Evolutionary conservation across 1,284 basidiomycete genomes (phyloP).

Genomic region (Ganoderma resinaceum): DNA sequence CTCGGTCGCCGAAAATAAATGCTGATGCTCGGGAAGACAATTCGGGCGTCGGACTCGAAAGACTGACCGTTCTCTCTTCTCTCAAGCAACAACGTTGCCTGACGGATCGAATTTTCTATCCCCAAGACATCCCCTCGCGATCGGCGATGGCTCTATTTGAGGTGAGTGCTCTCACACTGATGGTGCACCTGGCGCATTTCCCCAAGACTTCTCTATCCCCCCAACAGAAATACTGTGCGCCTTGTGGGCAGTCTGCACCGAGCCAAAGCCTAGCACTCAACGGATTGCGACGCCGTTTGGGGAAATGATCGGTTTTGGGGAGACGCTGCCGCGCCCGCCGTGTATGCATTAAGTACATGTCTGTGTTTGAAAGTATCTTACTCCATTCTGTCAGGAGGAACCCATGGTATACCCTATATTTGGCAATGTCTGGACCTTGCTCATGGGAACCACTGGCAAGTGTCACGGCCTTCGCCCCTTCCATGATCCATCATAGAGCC

Average conservation of each 20-base stretch:
- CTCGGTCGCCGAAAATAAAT: background rate
- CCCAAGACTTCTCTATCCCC: background rate
- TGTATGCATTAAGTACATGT: background rate
- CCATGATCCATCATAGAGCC: background rate
- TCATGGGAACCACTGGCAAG: background rate
- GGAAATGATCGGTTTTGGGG: background rate
- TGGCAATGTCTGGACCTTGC: background rate
- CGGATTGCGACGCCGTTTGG: too few relatives aligned
- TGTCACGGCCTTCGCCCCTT: background rate
- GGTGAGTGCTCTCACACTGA: conserved; percentile 5
- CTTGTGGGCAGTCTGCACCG: too few relatives aligned
- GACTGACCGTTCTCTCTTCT: background rate
- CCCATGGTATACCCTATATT: conserved; percentile 3
- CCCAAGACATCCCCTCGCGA: background rate
- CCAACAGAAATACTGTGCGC: background rate
- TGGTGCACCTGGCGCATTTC: background rate
- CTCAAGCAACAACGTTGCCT: background rate
- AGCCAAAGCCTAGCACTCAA: too few relatives aligned
- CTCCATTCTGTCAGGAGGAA: background rate
- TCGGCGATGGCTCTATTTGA: background rate
- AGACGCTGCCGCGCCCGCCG: background rate
- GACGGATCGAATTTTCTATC: background rate
- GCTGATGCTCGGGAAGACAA: background rate
- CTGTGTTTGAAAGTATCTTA: background rate
- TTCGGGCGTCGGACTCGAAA: background rate